Conservation (phyloP, 2,329 filamentous ascomycete species). For the Colletotrichum aenigma region DNA sequence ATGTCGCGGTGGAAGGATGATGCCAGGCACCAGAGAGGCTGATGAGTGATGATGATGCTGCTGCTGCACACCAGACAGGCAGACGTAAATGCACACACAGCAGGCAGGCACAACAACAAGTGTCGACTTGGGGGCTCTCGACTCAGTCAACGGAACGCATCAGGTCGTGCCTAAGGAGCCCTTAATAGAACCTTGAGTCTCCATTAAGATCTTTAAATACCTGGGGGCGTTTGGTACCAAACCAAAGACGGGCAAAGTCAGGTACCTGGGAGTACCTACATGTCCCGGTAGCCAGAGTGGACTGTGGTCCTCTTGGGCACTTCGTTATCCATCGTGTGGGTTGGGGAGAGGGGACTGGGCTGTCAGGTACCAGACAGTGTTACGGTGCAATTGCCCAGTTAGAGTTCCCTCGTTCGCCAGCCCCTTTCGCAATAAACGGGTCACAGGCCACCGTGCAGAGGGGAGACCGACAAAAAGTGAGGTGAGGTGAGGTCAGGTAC, state of each 20-base stretch:
- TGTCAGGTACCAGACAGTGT: background rate
- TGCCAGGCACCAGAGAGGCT: background rate
- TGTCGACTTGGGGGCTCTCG: background rate
- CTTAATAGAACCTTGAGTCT: slow-evolving; percentile 8
- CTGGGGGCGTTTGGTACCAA: background rate
- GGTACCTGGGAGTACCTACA: background rate
- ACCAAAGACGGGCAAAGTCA: background rate
- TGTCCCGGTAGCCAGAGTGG: background rate
- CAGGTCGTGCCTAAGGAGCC: slow-evolving; percentile 1
- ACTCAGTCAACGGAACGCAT: slow-evolving; percentile 2
- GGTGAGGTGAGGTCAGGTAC: background rate
- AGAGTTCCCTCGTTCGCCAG: background rate
- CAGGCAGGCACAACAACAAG: background rate
- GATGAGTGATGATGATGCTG: background rate
- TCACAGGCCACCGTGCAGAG: slow-evolving; percentile 5
- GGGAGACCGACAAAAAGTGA: background rate
- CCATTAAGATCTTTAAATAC: slow-evolving; percentile 16
- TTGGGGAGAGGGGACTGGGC: background rate
- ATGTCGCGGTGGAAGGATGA: background rate
- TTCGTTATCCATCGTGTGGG: background rate
- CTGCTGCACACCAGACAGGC: background rate
- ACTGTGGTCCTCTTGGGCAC: background rate
- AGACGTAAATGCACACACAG: background rate
- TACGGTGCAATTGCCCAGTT: background rate
- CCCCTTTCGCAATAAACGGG: slow-evolving; percentile 10